Evolutionary conservation across 305 asterid genomes (phyloP).

Genomic region (Nicotiana rustica): DNA sequence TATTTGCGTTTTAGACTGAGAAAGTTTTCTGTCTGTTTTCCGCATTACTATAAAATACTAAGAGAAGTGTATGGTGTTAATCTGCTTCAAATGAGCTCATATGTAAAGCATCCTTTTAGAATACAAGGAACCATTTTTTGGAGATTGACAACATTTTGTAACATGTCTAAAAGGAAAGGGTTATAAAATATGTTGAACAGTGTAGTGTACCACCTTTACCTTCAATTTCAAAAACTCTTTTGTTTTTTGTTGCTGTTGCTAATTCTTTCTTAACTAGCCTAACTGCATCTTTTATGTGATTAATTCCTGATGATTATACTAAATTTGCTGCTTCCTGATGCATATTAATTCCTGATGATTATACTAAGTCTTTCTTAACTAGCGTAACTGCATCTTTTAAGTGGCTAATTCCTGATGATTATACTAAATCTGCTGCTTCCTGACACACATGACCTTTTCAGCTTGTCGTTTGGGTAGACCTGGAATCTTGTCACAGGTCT

Average conservation of each 20-base stretch:
- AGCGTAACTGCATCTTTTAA: not conserved
- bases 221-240: no score
- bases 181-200: no score
- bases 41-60: not conserved
- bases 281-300: not conserved
- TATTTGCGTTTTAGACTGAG: not conserved
- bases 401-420: not conserved
- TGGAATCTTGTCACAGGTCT: constrained; percentile 41
- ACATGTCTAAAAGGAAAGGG: not conserved
- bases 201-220: no score
- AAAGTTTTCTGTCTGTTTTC: not conserved
- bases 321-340: not conserved
- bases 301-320: no score
- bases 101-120: not conserved
- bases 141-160: not conserved
- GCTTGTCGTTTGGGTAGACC: constrained; percentile 48
- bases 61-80: not conserved
- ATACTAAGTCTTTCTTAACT: not conserved
- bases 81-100: not conserved
- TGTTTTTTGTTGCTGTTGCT: not conserved
- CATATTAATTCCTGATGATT: no score
- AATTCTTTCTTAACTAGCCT: not conserved
- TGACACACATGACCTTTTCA: constrained; percentile 38
- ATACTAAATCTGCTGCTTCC: not conserved
- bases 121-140: not conserved